These are phyloP conservation scores for Lagenaria siceraria DNA, from an alignment of 306 rosid species.

Conservation along the genomic window DNA sequence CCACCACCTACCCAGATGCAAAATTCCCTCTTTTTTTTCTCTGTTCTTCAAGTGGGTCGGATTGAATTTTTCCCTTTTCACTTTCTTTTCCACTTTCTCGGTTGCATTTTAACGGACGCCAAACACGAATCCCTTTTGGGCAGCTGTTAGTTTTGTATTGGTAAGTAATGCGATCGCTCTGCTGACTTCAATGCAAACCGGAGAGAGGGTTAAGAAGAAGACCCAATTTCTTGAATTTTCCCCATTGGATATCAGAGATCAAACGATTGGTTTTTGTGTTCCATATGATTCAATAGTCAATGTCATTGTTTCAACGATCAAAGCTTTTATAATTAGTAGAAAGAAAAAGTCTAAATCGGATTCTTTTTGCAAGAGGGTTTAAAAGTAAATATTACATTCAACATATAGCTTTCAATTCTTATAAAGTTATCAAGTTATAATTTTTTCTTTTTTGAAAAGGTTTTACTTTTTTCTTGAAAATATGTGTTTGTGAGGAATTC, in stretches of 20 bases:
- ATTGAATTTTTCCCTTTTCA: not conserved
- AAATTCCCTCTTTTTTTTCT: not conserved
- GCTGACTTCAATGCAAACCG: not conserved
- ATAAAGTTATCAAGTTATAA: too few species aligned
- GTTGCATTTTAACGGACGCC: conserved; percentile 4
- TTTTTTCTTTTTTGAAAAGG: too few species aligned
- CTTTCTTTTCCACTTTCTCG: not conserved
- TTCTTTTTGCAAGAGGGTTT: not conserved
- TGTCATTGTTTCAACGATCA: not conserved
- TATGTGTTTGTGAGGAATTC: too few species aligned
- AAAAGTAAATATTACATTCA: not conserved
- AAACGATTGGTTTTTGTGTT: not conserved
- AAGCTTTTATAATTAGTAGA: not conserved
- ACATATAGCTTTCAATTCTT: not conserved
- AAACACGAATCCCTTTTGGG: not conserved
- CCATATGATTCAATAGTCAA: not conserved
- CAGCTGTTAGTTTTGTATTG: not conserved
- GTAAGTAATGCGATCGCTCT: not conserved
- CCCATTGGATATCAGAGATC: not conserved
- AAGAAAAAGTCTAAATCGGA: not conserved
- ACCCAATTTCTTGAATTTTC: not conserved
- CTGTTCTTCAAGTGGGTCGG: not conserved
- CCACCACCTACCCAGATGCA: conserved; percentile 8
- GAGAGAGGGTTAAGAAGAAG: not conserved
- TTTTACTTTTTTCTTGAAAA: too few species aligned